A percentile compares a stretch with the other conserved stretches of the same genome.
Conservation (phyloP, 2,329 filamentous ascomycete genomes). For the Ophiostoma sp. region DNA sequence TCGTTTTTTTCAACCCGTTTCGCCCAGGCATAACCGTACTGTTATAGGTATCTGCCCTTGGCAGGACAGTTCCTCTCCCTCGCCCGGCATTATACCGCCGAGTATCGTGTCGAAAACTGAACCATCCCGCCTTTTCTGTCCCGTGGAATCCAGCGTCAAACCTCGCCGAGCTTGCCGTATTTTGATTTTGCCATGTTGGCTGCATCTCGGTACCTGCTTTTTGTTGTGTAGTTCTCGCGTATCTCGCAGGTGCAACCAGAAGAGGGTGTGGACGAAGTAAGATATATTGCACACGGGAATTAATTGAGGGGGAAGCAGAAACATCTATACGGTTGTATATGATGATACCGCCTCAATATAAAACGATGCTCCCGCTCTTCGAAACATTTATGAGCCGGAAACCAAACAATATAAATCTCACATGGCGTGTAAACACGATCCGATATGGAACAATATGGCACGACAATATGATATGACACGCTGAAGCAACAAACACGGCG, state of each 20-base stretch:
- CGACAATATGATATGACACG: not conserved
- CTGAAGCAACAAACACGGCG: not conserved
- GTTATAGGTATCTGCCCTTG: not conserved
- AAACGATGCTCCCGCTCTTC: not conserved
- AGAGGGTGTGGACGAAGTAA: constrained; percentile 6
- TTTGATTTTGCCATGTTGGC: not conserved
- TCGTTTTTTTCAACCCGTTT: not conserved
- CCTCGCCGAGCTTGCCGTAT: not conserved
- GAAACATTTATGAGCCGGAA: constrained; percentile 14
- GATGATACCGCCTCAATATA: not conserved
- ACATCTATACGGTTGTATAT: not conserved
- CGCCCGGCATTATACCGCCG: not conserved
- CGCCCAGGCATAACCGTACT: not conserved
- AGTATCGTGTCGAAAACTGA: not conserved
- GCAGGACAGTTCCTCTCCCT: not conserved
- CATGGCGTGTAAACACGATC: not conserved
- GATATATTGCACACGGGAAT: constrained; percentile 7
- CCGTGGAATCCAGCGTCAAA: not conserved
- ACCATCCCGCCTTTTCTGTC: not conserved
- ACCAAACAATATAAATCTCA: not conserved
- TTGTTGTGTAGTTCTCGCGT: not conserved
- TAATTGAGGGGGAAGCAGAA: not conserved
- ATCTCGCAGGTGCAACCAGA: constrained; percentile 2
- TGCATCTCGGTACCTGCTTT: constrained; percentile 8
- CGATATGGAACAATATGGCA: not conserved